These are phyloP conservation scores for Penicillium steckii DNA, from an alignment of 495 filamentous ascomycete species.

Conservation along the genomic window DNA sequence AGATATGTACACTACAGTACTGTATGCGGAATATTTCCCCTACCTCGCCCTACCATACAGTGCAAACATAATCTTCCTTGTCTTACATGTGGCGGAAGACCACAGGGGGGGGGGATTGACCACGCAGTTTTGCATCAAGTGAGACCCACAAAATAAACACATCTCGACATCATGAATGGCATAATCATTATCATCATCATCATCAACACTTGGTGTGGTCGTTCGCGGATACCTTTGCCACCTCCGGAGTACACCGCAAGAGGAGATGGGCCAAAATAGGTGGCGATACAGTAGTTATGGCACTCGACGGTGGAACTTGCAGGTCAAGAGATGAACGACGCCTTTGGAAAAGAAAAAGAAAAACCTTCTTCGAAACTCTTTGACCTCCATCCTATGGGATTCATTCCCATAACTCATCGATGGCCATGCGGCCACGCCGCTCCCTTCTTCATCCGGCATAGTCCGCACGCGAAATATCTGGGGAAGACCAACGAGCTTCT, in stretches of 20 bases:
- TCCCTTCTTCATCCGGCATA: not conserved
- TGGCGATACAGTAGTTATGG: not conserved
- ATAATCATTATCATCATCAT: slow-evolving; percentile 9
- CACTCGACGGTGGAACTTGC: no score
- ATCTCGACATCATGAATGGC: slow-evolving; percentile 12
- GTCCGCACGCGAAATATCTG: not conserved
- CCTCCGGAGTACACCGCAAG: no score
- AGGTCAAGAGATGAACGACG: not conserved
- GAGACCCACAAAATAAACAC: slow-evolving; percentile 19
- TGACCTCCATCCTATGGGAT: not conserved
- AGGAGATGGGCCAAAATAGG: not conserved
- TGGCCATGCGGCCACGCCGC: not conserved
- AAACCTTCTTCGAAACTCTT: not conserved
- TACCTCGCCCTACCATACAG: not conserved
- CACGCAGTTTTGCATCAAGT: not conserved
- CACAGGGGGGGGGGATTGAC: not conserved
- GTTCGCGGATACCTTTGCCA: slow-evolving; percentile 13
- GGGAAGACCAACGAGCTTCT: no score
- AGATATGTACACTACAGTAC: no score
- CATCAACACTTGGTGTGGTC: not conserved
- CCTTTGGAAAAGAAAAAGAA: no score
- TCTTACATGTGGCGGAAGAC: slow-evolving; percentile 13
- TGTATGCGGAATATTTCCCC: no score
- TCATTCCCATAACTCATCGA: not conserved
- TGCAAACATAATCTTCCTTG: not conserved